These are phyloP conservation scores for Mycena galopus DNA, from an alignment of 768 basidiomycete genomes.

Conservation along the genomic window DNA sequence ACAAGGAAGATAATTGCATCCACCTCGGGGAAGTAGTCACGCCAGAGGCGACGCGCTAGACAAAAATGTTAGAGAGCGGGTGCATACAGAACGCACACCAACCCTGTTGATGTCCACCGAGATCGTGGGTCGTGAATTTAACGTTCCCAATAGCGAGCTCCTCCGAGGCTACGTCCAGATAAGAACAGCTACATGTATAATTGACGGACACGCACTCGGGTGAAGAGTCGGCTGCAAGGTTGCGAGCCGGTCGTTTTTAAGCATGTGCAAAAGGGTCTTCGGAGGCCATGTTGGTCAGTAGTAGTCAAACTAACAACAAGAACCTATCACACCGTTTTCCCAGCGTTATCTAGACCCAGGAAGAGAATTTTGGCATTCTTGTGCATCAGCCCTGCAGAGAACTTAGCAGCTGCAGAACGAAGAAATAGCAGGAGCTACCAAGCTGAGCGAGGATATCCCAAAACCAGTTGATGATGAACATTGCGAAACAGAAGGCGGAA, in stretches of 20 bases:
- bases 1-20: conserved; percentile 99
- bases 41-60: conserved; percentile 95
- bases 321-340: conserved; percentile 84
- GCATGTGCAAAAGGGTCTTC: conserved; percentile 80
- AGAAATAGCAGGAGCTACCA: conserved; percentile 65
- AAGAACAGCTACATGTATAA: conserved; percentile 6
- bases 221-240: conserved; percentile 98
- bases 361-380: conserved; percentile 99
- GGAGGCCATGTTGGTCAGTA: not conserved
- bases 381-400: conserved; percentile 80
- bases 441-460: conserved; percentile 96
- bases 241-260: conserved; percentile 98
- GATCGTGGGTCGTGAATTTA: conserved; percentile 98
- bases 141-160: conserved; percentile 99
- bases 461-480: conserved; percentile 96
- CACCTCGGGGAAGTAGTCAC: conserved; percentile 99
- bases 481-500: conserved; percentile 47
- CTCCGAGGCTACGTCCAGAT: conserved; percentile 85
- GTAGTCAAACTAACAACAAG: not conserved
- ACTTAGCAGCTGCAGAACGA: conserved; percentile 7
- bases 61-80: conserved; percentile 3
- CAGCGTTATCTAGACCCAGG: conserved; percentile 98
- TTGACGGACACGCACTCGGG: conserved; percentile 77
- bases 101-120: conserved; percentile 99
- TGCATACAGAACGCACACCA: conserved; percentile 31